Base-by-base conservation (phyloP, 2,329 filamentous ascomycete genomes). In the Sporothrix luriei region DNA sequence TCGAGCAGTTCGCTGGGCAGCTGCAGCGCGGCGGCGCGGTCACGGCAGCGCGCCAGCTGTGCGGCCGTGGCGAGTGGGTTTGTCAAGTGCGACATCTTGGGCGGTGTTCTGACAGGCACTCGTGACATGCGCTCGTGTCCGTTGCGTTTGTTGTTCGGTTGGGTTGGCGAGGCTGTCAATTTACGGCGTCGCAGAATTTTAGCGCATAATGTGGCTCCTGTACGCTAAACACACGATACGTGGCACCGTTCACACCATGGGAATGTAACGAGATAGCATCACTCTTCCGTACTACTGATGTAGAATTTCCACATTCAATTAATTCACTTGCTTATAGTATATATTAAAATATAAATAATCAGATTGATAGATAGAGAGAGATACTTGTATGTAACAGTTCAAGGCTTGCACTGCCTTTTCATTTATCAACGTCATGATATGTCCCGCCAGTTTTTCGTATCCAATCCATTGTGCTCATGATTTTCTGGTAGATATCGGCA, bases 11-110 rank as follows among this genome's bases (percentile, higher is more conserved):
- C 88, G 43, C 81, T 79, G 0, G 91, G 90, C 2, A 94, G 78
- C 75, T 82, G 78, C 80, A 87, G 78, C 80, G 88, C 78, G 70
- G 84, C 78, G 74, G 85, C 76, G 75, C 85, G 80, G 71, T 84
- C 77, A 74, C 85, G 77, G 76, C 85, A 80, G 76, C 84, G 77
- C 73, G 84, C 86, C 16, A 95, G 84, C 78, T 94, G 91, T 46
- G 86, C 84, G n/a, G 88, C 82, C 40, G 90, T 90, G 19, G 89
- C 91, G 64, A 94, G 84, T 26, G 91, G 87, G 73, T 94, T 94
- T 7, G 85, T 83, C 74, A 94, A 84, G 74, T 87, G 85, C 40
- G 85, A 79, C 87, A 89, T 89, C 46, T 46, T n/a, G 29, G 21
- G 43, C 9, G 14, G 16, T 29, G 68, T 11, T 33, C n/a, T n/a